Evolutionary conservation across 2,329 filamentous ascomycete species (phyloP).

Genomic region (Blumeriella jaapii): DNA sequence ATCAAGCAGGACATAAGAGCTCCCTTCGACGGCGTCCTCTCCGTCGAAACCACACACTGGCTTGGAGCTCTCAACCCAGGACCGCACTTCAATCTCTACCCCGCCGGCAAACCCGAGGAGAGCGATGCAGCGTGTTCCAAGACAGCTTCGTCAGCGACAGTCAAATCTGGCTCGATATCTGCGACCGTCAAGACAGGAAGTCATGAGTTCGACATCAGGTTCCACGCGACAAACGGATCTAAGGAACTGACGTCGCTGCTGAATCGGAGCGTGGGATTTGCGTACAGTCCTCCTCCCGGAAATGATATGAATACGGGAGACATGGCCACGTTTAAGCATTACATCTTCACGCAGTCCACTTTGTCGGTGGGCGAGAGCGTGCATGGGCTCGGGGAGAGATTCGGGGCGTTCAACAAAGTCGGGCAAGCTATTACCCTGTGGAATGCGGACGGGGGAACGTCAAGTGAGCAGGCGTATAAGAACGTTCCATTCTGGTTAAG

Average conservation of each 20-base stretch:
- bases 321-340: slow-evolving; percentile 40
- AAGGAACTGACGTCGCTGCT: slow-evolving; percentile 43
- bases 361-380: slow-evolving; percentile 52
- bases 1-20: slow-evolving; percentile 39
- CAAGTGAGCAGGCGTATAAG: slow-evolving; percentile 61
- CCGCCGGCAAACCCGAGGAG: slow-evolving; percentile 35
- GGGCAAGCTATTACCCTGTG: slow-evolving; percentile 57
- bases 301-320: slow-evolving; percentile 42
- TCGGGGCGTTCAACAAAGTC: slow-evolving; percentile 66
- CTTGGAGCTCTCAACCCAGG: slow-evolving; percentile 39
- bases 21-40: slow-evolving; percentile 46
- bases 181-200: slow-evolving; percentile 38
- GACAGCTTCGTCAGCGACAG: slow-evolving; percentile 34
- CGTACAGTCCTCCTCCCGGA: slow-evolving; percentile 41
- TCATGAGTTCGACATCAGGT: slow-evolving; percentile 44
- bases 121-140: slow-evolving; percentile 31
- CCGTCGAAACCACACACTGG: slow-evolving; percentile 47
- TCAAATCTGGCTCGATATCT: slow-evolving; percentile 39
- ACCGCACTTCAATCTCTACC: slow-evolving; percentile 47
- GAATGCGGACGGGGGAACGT: slow-evolving; percentile 54
- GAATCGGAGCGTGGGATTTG: slow-evolving; percentile 44
- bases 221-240: slow-evolving; percentile 38
- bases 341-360: slow-evolving; percentile 45
- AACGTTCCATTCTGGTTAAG: slow-evolving; percentile 61
- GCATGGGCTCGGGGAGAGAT: slow-evolving; percentile 65